These are phyloP conservation scores for Stentor roeselii DNA, from an alignment of 73 alveolate species.

Conservation along the genomic window DNA sequence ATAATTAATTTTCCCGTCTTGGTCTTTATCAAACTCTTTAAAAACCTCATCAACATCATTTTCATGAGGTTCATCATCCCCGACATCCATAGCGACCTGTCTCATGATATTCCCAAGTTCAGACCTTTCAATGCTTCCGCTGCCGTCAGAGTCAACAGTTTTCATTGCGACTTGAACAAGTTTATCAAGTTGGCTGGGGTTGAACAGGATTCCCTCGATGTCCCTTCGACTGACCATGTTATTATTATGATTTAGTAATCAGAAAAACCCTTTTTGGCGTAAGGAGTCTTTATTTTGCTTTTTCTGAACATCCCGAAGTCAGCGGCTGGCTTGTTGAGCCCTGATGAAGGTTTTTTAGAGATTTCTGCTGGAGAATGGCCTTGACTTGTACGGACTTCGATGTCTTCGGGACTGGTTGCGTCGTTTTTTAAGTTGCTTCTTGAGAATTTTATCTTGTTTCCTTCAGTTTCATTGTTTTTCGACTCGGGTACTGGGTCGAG, in stretches of 20 bases:
- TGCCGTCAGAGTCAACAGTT: constrained; percentile 47
- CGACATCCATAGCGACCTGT: constrained; percentile 49
- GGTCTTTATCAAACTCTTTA: constrained; percentile 43
- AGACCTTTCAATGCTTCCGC: constrained; percentile 38
- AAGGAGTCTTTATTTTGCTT: too few relatives aligned
- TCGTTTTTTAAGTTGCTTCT: too few relatives aligned
- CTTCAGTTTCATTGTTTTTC: neutral
- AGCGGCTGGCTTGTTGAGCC: too few relatives aligned
- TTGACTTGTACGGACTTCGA: too few relatives aligned
- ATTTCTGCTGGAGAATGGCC: too few relatives aligned
- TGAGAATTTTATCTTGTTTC: neutral
- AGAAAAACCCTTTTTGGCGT: too few relatives aligned
- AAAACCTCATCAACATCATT: constrained; percentile 44
- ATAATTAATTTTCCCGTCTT: constrained; percentile 48
- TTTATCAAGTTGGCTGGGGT: constrained; percentile 40
- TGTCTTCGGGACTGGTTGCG: too few relatives aligned
- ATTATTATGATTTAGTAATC: too few relatives aligned
- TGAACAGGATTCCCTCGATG: constrained; percentile 28
- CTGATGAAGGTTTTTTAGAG: too few relatives aligned
- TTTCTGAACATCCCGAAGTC: too few relatives aligned
- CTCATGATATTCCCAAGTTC: constrained; percentile 49
- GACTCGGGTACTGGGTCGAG: neutral
- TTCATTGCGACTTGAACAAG: constrained; percentile 43
- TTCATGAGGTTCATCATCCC: constrained; percentile 43
- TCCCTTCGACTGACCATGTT: constrained; percentile 24